Evolutionary conservation across 202 grass and related monocot genomes (phyloP), one percentile per base, ranked within the genome.

Genomic region (Panicum virgatum): DNA sequence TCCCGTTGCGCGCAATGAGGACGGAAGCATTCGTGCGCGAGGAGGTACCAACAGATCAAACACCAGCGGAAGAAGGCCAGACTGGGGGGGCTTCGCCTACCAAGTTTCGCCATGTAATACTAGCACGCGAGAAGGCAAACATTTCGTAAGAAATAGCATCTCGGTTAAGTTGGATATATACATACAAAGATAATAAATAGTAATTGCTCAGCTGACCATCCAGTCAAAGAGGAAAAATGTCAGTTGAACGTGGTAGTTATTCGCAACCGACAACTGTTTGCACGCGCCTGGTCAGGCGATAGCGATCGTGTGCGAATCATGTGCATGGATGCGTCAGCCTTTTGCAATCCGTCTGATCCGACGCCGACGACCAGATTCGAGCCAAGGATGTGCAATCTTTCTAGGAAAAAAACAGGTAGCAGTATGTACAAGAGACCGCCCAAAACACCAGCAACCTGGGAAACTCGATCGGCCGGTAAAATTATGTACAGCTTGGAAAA

Each of bases 401-500:
- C 46, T 20, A 29, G 9, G 13, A 39, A 39, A 62, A 16, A 34
- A 62, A 48, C 50, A 22, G n/a, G n/a, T n/a, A n/a, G n/a, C n/a
- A 4, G 14, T 69, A 80, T 80, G 59, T 62, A 82, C n/a, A 72
- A n/a, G 42, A 13, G 42, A 82, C 61, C 57, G 8, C 43, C 34
- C 20, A 16, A 29, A 63, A 45, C 29, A 30, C 30, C 77, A 67
- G 30, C n/a, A 13, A 40, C 5, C 47, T 20, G 5, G 22, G 9
- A 36, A 83, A 54, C 11, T 53, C 60, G 18, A n/a, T n/a, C n/a
- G 18, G 54, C 81, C 34, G 56, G 27, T 64, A 27, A 85, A 80
- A 89, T 80, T 89, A 89, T 89, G 63, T 81, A 85, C 87, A 85
- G 10, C 64, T 85, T 12, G n/a, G 51, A 12, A 30, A 51, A 45